phyloP scores from a whole-genome alignment of 768 basidiomycete genomes.

The Leucogyrophana mollusca region DNA sequence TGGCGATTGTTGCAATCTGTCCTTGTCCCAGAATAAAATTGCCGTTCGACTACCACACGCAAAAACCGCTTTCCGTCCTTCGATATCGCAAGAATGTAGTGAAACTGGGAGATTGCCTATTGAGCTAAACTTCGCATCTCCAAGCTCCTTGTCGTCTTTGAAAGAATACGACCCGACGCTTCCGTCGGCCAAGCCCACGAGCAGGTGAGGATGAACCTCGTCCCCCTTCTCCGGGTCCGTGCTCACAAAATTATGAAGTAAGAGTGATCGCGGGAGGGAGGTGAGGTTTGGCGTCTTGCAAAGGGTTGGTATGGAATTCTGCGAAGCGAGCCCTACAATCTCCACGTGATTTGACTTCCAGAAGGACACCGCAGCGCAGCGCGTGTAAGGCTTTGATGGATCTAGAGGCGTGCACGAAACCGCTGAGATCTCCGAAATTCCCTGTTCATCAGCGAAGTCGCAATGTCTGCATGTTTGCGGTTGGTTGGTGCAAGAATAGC shows the following conservation, averaged over 20 bases:
- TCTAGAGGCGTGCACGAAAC: constrained; percentile 64
- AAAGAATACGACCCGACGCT: constrained; percentile 59
- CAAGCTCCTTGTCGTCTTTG: constrained; percentile 31
- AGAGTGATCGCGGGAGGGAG: constrained; percentile 43
- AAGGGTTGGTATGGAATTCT: constrained; percentile 16
- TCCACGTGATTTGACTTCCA: constrained; percentile 71
- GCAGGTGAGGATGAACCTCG: constrained; percentile 52
- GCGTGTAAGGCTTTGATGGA: constrained; percentile 42
- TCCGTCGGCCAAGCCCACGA: constrained; percentile 78
- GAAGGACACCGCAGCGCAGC: constrained; percentile 62
- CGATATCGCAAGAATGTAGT: constrained; percentile 54
- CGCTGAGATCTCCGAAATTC: constrained; percentile 60
- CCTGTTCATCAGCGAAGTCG: constrained; percentile 21
- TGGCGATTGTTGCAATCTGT: constrained; percentile 63
- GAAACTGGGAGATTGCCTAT: constrained; percentile 69
- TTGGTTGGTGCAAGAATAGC: neutral
- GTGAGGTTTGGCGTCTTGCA: constrained; percentile 32
- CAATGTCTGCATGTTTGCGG: constrained; percentile 1
- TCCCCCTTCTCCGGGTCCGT: constrained; percentile 30
- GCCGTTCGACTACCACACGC: constrained; percentile 71
- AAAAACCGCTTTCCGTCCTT: constrained; percentile 57
- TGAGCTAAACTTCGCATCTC: constrained; percentile 56
- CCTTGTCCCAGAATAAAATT: constrained; percentile 66
- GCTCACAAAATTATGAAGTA: constrained; percentile 59
- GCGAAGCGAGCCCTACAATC: constrained; percentile 42